Base-by-base conservation (phyloP, 2,329 filamentous ascomycete species). In the Chlorencoelia australis region DNA sequence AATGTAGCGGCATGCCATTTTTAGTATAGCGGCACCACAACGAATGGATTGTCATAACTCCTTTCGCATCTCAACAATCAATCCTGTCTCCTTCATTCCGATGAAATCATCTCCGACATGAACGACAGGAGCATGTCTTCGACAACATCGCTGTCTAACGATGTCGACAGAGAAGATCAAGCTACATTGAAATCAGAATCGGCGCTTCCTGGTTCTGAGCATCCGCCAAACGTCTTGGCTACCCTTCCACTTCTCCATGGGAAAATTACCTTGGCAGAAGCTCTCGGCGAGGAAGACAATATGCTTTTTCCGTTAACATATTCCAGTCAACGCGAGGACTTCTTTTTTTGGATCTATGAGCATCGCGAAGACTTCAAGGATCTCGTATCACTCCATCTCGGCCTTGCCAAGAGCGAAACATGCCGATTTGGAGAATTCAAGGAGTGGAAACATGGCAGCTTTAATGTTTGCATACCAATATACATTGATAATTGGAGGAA, bases 391-490 rank as follows among this genome's bases (percentile, higher is more conserved):
- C 45, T 50, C 37, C 54, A 59, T 46, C 44, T 59, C 2, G 34
- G 42, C 11, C 39, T 57, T 8, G 32, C 13, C 19, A 16, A 13
- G 7, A 31, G 11, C 5, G 47, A 43, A 28, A 35, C 21, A 7
- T 53, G 50, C 34, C 39, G 36, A 30, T 14, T 53, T 5, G 39
- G 43, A 41, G 42, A 49, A 40, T 46, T 50, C 16, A 37, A 43
- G 15, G 43, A 54, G 22, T 59, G 59, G 58, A 46, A 54, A 21
- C 36, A 46, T 25, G 59, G 59, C 6, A 53, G 47, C 38, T 62
- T 60, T 40, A 63, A 62, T 40, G 47, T 59, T 29, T 61, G 55
- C 37, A 47, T 61, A 20, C 55, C 55, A 8, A 33, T 60, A 21
- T 33, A 33, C 14, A 33, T 51, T 34, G 29, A 46, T 18, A 42